Evolutionary conservation across 2,329 filamentous ascomycete species (phyloP).

Genomic region (Emydomyces testavorans): DNA sequence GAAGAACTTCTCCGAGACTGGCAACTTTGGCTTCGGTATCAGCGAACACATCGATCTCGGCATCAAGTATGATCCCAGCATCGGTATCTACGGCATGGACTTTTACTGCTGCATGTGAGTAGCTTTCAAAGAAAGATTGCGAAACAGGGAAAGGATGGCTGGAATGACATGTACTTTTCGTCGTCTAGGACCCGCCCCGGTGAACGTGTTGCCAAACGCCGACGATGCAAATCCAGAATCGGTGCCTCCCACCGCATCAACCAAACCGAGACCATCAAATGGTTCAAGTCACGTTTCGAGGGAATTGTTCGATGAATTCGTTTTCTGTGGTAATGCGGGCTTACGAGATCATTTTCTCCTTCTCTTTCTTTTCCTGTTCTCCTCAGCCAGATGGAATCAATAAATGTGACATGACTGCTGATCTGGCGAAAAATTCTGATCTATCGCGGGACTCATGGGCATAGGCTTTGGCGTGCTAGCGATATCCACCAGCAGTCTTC

Average conservation of each 20-base stretch:
- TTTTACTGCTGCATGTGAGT: conserved; percentile 99
- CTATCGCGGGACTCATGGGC: conserved; percentile 10
- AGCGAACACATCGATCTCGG: conserved; percentile 99
- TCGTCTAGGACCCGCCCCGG: conserved; percentile 70
- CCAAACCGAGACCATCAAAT: conserved; percentile 91
- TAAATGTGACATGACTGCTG: conserved; percentile 8
- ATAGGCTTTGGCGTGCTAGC: conserved; percentile 12
- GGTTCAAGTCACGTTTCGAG: conserved; percentile 94
- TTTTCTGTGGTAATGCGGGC: conserved; percentile 5
- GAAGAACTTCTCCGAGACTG: conserved; percentile 99
- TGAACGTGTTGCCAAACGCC: conserved; percentile 92
- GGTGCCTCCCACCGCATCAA: conserved; percentile 86
- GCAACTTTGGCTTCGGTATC: conserved; percentile 99
- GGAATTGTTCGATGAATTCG: conserved; percentile 87
- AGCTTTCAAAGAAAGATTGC: neutral
- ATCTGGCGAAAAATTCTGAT: conserved; percentile 6
- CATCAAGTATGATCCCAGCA: conserved; percentile 98
- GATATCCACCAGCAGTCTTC: conserved; percentile 8
- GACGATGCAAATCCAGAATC: conserved; percentile 76
- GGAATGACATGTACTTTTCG: conserved; percentile 20
- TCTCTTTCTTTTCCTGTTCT: too few species aligned
- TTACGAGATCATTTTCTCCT: conserved; percentile 2
- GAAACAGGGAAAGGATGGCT: conserved; percentile 10
- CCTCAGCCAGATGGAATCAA: conserved; percentile 5
- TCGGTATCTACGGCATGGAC: conserved; percentile 99